Evolutionary conservation across 2,329 filamentous ascomycete species (phyloP), one percentile per base, ranked within the genome.

Genomic region (Lachnellula hyalina): DNA sequence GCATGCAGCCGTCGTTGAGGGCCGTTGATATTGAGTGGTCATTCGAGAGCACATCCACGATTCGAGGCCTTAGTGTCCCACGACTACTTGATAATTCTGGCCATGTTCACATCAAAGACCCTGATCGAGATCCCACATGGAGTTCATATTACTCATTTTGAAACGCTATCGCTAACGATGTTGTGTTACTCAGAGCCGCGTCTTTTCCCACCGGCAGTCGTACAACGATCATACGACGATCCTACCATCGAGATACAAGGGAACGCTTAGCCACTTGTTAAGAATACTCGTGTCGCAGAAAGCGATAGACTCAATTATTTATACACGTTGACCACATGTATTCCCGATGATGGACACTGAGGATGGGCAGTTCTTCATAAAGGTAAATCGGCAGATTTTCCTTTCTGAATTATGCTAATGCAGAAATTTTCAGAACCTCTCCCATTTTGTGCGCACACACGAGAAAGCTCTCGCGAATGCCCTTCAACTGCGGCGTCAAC

Each of bases 391-490:
- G 45, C 45, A 44, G 17, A 17, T 34, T 5, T 28, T 46, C 21
- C 14, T 23, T 32, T 25, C 25, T 17, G 21, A 17, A 5, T 12
- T 14, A 38, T 15, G 36, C 49, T 48, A 25, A 44, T 48, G 41
- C 11, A 28, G 42, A 38, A 28, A 23, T 55, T 40, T 61, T 51
- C 71, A 96, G 93, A 94, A 96, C 80, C 82, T 99, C 71, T 92
- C 93, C 70, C 87, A 87, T 75, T 97, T 96, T 74, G 91, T 99
- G 74, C 90, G 92, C 60, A 96, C 91, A 53, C 91, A 99, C 77
- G 94, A 99, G 75, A 96, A 96, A 75, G 93, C 92, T 38, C 83
- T 99, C 60, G 94, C 94, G 70, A 97, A 97, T 76, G 93, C 93
- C 66, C 78, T 96, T 60, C 93, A 96, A 72, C 80, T 95, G 65